These are phyloP conservation scores for Adansonia gregorii DNA, from an alignment of 441 rosid genomes.

Conservation along the genomic window DNA sequence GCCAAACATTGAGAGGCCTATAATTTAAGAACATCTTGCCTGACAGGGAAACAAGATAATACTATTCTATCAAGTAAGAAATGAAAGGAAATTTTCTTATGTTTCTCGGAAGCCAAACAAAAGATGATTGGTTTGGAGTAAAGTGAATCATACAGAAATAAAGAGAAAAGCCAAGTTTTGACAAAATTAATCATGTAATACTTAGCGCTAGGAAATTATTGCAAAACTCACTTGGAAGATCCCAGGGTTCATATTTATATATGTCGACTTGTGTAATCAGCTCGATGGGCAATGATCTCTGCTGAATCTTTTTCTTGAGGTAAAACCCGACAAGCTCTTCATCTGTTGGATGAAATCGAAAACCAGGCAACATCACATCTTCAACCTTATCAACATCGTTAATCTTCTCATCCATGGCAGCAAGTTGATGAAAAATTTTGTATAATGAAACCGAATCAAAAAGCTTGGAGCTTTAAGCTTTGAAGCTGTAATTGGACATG, in stretches of 20 bases:
- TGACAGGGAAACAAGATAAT: neutral
- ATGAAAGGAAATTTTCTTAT: neutral
- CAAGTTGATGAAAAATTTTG: neutral
- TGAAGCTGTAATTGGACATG: conserved; percentile 20
- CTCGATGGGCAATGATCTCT: conserved; percentile 49
- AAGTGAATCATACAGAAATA: too few species aligned
- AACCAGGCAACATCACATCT: too few species aligned
- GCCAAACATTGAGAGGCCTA: neutral
- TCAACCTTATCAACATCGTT: too few species aligned
- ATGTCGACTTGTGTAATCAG: conserved; percentile 93
- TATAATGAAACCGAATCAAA: conserved; percentile 15
- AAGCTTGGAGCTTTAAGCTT: conserved; percentile 16
- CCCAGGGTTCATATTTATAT: conserved; percentile 93
- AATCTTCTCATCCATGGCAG: neutral
- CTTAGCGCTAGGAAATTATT: neutral
- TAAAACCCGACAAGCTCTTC: too few species aligned
- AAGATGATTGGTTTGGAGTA: neutral
- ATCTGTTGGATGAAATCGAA: too few species aligned
- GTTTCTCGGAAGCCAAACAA: neutral
- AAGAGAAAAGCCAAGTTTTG: neutral
- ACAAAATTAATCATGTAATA: neutral
- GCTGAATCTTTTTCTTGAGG: too few species aligned
- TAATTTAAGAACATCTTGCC: neutral
- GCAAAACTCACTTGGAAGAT: conserved; percentile 83
- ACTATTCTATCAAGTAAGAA: neutral